These are phyloP conservation scores for Besnoitia besnoiti DNA, from an alignment of 169 alveolate species.

Conservation along the genomic window DNA sequence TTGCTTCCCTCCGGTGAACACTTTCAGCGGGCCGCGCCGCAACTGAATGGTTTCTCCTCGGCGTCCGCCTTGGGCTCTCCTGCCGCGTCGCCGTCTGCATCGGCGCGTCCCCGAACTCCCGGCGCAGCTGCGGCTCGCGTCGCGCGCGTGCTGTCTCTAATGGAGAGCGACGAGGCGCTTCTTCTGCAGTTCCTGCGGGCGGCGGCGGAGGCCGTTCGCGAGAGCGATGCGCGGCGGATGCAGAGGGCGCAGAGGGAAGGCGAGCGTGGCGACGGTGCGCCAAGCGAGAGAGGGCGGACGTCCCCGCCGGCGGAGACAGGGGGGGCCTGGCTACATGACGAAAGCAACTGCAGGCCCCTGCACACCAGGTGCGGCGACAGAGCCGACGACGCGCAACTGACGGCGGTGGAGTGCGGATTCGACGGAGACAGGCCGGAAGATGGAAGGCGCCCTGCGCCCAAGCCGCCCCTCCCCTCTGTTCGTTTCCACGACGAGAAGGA, in stretches of 20 bases:
- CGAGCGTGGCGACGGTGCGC: background rate
- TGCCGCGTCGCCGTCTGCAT: background rate
- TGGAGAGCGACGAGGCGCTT: background rate
- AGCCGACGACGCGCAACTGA: background rate
- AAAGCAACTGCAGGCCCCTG: too few relatives aligned
- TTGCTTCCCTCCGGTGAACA: background rate
- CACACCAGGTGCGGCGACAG: too few relatives aligned
- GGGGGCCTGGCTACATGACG: too few relatives aligned
- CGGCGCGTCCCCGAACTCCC: background rate
- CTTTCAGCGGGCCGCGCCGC: background rate
- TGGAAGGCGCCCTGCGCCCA: too few relatives aligned
- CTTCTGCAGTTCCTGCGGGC: background rate
- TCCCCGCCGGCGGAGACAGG: too few relatives aligned
- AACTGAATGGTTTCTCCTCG: too few relatives aligned
- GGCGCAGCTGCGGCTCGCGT: background rate
- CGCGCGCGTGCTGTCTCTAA: background rate
- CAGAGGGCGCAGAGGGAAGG: background rate
- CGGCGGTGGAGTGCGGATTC: background rate
- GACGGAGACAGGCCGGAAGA: too few relatives aligned
- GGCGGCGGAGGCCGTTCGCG: background rate
- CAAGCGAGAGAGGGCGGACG: too few relatives aligned
- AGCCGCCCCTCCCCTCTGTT: background rate
- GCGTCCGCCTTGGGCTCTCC: too few relatives aligned
- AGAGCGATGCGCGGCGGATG: background rate
- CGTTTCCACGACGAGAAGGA: slow-evolving; percentile 26